Evolutionary conservation across 495 filamentous ascomycete genomes (phyloP).

Genomic region (Lentithecium fluviatile): DNA sequence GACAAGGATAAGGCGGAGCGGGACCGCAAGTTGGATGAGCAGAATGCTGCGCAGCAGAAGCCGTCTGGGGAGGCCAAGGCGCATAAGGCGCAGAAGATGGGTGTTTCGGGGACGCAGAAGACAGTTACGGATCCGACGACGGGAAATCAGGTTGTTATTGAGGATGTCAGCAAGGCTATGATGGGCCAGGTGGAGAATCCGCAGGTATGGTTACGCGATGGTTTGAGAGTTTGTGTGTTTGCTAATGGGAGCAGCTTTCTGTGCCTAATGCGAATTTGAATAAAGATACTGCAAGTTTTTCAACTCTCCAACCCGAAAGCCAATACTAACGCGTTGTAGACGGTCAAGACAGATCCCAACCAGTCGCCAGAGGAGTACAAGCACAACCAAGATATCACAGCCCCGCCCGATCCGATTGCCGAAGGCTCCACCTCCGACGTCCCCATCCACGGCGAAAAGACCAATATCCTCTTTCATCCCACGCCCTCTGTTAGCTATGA

Average conservation of each 20-base stretch:
- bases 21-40: slow-evolving; percentile 65
- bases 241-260: slow-evolving; percentile 56
- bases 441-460: slow-evolving; percentile 93
- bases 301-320: not conserved
- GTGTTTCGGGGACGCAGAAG: slow-evolving; percentile 57
- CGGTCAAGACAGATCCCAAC: slow-evolving; percentile 60
- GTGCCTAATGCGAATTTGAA: slow-evolving; percentile 86
- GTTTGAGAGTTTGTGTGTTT: no score
- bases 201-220: slow-evolving; percentile 48
- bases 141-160: slow-evolving; percentile 80
- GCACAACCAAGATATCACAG: slow-evolving; percentile 80
- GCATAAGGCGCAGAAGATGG: slow-evolving; percentile 47
- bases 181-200: slow-evolving; percentile 71
- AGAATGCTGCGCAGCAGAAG: slow-evolving; percentile 56
- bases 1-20: slow-evolving; percentile 76
- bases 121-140: slow-evolving; percentile 85
- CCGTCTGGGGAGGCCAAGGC: slow-evolving; percentile 43
- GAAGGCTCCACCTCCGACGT: slow-evolving; percentile 83
- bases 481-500: slow-evolving; percentile 83
- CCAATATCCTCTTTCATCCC: slow-evolving; percentile 92
- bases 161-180: slow-evolving; percentile 69
- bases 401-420: slow-evolving; percentile 82
- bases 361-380: slow-evolving; percentile 74
- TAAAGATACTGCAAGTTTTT: slow-evolving; percentile 61
- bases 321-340: slow-evolving; percentile 41